Evolutionary conservation across 176 grass and related monocot species (phyloP).

Genomic region (Saccharum spontaneum): DNA sequence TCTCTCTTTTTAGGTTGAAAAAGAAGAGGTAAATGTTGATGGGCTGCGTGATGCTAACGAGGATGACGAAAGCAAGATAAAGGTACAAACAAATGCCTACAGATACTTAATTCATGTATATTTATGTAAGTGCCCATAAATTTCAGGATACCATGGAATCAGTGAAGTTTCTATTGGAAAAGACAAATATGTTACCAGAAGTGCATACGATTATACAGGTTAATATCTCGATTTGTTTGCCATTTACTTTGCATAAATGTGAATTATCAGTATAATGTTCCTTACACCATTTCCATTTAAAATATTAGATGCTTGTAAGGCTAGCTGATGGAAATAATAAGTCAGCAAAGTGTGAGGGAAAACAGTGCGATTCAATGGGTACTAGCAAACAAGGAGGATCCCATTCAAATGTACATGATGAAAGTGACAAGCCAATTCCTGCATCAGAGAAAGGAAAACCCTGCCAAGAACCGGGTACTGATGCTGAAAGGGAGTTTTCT

Average conservation of each 20-base stretch:
- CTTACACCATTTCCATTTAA: background rate
- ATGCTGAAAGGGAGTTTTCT: background rate
- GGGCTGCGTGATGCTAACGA: background rate
- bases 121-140: background rate
- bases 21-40: background rate
- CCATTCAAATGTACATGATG: background rate
- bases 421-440: background rate
- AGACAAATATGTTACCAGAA: background rate
- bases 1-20: too few relatives aligned
- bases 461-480: background rate
- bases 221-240: background rate
- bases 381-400: background rate
- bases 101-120: background rate
- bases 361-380: background rate
- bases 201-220: background rate
- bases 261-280: background rate
- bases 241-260: background rate
- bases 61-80: background rate
- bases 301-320: background rate
- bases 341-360: background rate
- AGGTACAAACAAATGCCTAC: background rate
- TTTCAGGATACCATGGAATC: background rate
- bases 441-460: background rate
- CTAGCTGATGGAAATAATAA: background rate
- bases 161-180: background rate